These are phyloP conservation scores for Citrus medica DNA, from an alignment of 345 rosid genomes.

Conservation along the genomic window DNA sequence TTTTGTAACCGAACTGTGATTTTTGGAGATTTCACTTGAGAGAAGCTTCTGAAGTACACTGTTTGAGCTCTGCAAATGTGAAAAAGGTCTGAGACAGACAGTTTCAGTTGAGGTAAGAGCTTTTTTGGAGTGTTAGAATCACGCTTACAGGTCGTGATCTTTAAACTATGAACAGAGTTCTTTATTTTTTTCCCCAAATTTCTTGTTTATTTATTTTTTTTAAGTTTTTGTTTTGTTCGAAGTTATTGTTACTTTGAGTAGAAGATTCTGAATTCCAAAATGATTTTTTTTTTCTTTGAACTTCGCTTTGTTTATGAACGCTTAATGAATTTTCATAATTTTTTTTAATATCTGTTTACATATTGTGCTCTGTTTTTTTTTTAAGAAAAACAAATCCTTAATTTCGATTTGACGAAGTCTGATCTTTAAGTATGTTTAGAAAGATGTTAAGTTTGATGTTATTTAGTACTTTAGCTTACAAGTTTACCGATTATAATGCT, in stretches of 20 bases:
- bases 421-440: not conserved
- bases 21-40: not conserved
- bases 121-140: conserved; percentile 9
- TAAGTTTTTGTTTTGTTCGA: not conserved
- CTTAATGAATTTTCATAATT: not conserved
- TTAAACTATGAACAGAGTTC: not conserved
- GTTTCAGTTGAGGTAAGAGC: conserved; percentile 14
- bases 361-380: not conserved
- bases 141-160: conserved; percentile 46
- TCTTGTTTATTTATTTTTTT: not conserved
- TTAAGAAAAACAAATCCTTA: no score
- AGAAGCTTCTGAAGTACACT: conserved; percentile 19
- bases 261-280: not conserved
- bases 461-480: not conserved
- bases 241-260: not conserved
- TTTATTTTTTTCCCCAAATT: not conserved
- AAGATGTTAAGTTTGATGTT: not conserved
- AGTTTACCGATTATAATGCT: conserved; percentile 3
- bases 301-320: not conserved
- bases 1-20: not conserved
- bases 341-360: not conserved
- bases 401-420: not conserved
- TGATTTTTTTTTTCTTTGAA: not conserved
- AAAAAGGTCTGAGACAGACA: conserved; percentile 15
- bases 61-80: conserved; percentile 35